These are phyloP conservation scores for Beauveria medogensis DNA, from an alignment of 2,329 filamentous ascomycete species.

Conservation along the genomic window DNA sequence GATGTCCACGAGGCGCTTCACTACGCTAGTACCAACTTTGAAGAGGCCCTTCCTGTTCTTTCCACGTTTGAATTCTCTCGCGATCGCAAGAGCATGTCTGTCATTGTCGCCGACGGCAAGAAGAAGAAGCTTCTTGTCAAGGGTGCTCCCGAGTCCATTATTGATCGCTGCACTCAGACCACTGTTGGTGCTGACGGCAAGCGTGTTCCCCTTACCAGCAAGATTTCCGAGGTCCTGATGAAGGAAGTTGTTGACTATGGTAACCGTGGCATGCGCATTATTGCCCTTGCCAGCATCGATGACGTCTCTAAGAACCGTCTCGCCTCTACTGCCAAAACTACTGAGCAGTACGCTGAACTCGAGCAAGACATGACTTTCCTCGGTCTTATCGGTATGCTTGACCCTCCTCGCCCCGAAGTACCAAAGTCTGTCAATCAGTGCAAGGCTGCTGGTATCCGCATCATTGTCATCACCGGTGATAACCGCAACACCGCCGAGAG, in stretches of 20 bases:
- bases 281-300: constrained; percentile 81
- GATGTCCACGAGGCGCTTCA: constrained; percentile 61
- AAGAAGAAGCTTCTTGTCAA: constrained; percentile 85
- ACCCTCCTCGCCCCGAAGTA: constrained; percentile 91
- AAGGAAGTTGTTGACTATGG: constrained; percentile 84
- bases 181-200: constrained; percentile 72
- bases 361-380: constrained; percentile 94
- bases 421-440: constrained; percentile 79
- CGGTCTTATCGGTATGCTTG: constrained; percentile 91
- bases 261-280: constrained; percentile 86
- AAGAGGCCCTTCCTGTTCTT: constrained; percentile 63
- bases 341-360: constrained; percentile 73
- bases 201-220: constrained; percentile 62
- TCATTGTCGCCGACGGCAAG: constrained; percentile 65
- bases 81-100: constrained; percentile 98
- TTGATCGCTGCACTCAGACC: constrained; percentile 82
- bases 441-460: constrained; percentile 85
- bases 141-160: constrained; percentile 87
- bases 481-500: constrained; percentile 97
- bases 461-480: constrained; percentile 97
- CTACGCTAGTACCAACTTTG: constrained; percentile 77
- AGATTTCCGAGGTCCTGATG: constrained; percentile 61
- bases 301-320: constrained; percentile 64
- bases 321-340: constrained; percentile 67
- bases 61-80: constrained; percentile 95